A percentile compares a stretch with the other conserved stretches of the same genome.
Evolutionary conservation across 2,329 filamentous ascomycete species (phyloP).

Genomic region (Ceratocystis destructans): DNA sequence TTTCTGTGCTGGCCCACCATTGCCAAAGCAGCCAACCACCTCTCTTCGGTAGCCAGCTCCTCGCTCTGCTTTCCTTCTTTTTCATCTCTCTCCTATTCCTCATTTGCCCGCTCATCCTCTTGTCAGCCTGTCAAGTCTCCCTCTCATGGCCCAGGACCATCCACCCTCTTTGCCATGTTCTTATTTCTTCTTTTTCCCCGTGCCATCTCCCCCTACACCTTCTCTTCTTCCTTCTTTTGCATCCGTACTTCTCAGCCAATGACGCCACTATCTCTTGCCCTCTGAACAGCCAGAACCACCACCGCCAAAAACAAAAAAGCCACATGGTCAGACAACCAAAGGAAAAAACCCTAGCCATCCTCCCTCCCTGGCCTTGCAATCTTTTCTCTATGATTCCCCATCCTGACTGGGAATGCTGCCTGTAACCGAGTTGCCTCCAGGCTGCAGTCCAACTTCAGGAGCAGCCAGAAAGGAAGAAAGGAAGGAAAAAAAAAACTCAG

Average conservation of each 20-base stretch:
- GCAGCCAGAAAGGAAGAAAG: not conserved
- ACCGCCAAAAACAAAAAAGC: not conserved
- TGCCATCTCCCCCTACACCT: not conserved
- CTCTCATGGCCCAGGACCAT: too few species aligned
- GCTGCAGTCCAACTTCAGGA: not conserved
- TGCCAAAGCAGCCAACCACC: too few species aligned
- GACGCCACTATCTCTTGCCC: not conserved
- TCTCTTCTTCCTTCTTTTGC: not conserved
- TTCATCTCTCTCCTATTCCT: not conserved
- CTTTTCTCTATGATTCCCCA: constrained; percentile 3
- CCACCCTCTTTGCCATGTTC: not conserved
- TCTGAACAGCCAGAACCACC: not conserved
- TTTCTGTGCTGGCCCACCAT: too few species aligned
- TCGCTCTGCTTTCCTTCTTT: not conserved
- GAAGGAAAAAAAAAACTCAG: constrained; percentile 1
- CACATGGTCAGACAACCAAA: constrained; percentile 2
- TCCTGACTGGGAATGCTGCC: constrained; percentile 17
- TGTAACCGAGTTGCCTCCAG: constrained; percentile 2
- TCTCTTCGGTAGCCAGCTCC: too few species aligned
- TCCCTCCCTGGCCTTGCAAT: constrained; percentile 2
- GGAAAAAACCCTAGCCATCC: not conserved
- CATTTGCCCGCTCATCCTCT: not conserved
- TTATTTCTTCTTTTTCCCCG: not conserved
- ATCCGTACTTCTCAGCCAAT: not conserved
- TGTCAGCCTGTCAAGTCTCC: too few species aligned